phyloP scores from a whole-genome alignment of 2,329 filamentous ascomycete species.

The Penicillium olsonii region DNA sequence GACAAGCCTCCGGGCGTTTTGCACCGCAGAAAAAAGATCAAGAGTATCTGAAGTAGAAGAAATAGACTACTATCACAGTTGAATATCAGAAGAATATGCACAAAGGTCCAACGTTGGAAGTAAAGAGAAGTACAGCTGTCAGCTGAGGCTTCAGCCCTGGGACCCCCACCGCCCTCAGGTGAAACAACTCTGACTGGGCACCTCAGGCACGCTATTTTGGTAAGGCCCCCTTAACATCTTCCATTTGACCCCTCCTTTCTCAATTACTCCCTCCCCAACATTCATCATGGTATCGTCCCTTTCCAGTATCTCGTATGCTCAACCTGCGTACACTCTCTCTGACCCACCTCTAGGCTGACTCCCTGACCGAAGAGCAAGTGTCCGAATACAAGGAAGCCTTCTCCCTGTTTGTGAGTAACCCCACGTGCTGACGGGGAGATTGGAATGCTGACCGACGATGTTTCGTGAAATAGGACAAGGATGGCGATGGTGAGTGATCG shows the following conservation, averaged over 20 bases:
- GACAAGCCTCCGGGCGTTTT: background rate
- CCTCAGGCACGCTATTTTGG: slow-evolving; percentile 21
- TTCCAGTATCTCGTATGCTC: slow-evolving; percentile 7
- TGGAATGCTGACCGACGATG: slow-evolving; percentile 21
- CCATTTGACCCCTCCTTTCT: slow-evolving; percentile 19
- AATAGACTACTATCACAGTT: too few relatives aligned
- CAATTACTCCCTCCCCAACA: slow-evolving; percentile 17
- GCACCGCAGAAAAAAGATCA: background rate
- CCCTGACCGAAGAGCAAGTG: slow-evolving; percentile 99
- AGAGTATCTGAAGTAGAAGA: background rate
- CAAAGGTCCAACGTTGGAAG: too few relatives aligned
- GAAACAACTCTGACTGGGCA: slow-evolving; percentile 17
- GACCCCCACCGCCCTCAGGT: slow-evolving; percentile 16
- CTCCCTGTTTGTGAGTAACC: slow-evolving; percentile 90
- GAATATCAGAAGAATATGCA: too few relatives aligned
- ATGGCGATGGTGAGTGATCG: slow-evolving; percentile 77
- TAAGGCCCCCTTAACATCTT: slow-evolving; percentile 28
- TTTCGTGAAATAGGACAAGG: slow-evolving; percentile 68
- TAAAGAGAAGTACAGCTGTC: background rate
- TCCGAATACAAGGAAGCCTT: slow-evolving; percentile 99
- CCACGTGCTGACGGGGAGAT: slow-evolving; percentile 1
- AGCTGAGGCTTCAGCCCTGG: slow-evolving; percentile 8
- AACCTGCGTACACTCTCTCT: slow-evolving; percentile 35
- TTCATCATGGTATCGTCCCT: slow-evolving; percentile 35
- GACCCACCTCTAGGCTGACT: slow-evolving; percentile 73